Evolutionary conservation across 179 eudicot species (phyloP).

Genomic region (Vitellaria paradoxa): DNA sequence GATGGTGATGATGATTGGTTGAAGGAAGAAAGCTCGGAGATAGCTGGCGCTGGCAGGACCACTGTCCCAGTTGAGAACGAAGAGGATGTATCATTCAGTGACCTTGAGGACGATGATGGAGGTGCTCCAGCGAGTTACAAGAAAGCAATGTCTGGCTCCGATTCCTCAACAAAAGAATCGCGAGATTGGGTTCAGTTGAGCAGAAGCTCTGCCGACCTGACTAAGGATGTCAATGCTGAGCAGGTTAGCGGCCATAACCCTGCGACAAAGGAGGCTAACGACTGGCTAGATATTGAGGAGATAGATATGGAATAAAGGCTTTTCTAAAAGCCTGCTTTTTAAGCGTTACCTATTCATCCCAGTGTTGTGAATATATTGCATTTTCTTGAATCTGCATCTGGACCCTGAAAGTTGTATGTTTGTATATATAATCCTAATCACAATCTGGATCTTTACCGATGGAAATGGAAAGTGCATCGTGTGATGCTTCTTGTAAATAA

Average conservation of each 20-base stretch:
- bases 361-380: conserved; percentile 17
- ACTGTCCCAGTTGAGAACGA: conserved; percentile 46
- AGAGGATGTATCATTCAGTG: conserved; percentile 26
- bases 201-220: conserved; percentile 30
- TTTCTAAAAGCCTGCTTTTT: neutral
- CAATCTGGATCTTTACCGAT: conserved; percentile 1
- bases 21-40: conserved; percentile 66
- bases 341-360: neutral
- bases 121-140: conserved; percentile 35
- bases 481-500: no score
- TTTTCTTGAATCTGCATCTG: neutral
- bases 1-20: conserved; percentile 88
- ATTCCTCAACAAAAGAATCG: conserved; percentile 38
- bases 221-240: conserved; percentile 19
- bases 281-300: conserved; percentile 52
- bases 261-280: conserved; percentile 38
- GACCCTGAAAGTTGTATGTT: neutral
- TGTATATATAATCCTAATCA: conserved; percentile 10
- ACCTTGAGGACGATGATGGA: conserved; percentile 12
- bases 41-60: conserved; percentile 29
- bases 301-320: conserved; percentile 30
- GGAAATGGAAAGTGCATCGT: neutral
- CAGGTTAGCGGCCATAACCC: conserved; percentile 25
- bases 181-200: conserved; percentile 50
- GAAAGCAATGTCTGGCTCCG: conserved; percentile 32